phyloP scores from a whole-genome alignment of 257 asterid genomes.

The Agastache rugosa region DNA sequence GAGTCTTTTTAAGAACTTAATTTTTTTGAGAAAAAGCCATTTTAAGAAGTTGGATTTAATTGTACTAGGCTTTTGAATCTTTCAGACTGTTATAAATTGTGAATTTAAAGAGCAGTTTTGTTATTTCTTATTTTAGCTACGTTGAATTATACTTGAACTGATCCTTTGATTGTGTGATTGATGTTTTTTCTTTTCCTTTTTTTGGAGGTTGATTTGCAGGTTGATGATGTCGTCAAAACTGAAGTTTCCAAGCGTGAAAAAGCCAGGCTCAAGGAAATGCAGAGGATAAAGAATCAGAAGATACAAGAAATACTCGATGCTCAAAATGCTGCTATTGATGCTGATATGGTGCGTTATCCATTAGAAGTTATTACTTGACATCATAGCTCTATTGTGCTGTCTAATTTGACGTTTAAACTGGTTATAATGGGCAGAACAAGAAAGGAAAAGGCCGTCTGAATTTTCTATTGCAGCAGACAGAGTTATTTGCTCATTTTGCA shows the following conservation, averaged over 20 bases:
- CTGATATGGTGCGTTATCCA: conserved; percentile 75
- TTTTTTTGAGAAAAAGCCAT: not conserved
- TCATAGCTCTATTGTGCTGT: not conserved
- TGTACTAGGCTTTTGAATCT: not conserved
- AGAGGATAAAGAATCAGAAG: conserved; percentile 80
- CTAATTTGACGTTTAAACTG: conserved; percentile 24
- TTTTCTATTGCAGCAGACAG: conserved; percentile 96
- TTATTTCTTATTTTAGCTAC: conserved; percentile 12
- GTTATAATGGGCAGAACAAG: conserved; percentile 68
- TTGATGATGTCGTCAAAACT: conserved; percentile 48
- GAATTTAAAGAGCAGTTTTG: not conserved
- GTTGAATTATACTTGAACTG: not conserved
- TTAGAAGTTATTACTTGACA: conserved; percentile 12
- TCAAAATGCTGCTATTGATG: conserved; percentile 91
- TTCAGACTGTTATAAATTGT: not conserved
- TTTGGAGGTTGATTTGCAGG: conserved; percentile 45
- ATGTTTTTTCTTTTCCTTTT: conserved; percentile 18
- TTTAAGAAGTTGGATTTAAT: not conserved
- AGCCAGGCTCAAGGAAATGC: conserved; percentile 77
- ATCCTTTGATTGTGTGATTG: not conserved
- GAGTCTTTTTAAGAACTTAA: not conserved
- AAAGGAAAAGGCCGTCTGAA: conserved; percentile 92
- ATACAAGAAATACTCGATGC: conserved; percentile 86
- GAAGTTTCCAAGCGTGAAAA: conserved; percentile 78
- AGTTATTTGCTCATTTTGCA: conserved; percentile 97